Base-by-base conservation (phyloP, 2,329 filamentous ascomycete genomes). In the Bipolaris zeicola region DNA sequence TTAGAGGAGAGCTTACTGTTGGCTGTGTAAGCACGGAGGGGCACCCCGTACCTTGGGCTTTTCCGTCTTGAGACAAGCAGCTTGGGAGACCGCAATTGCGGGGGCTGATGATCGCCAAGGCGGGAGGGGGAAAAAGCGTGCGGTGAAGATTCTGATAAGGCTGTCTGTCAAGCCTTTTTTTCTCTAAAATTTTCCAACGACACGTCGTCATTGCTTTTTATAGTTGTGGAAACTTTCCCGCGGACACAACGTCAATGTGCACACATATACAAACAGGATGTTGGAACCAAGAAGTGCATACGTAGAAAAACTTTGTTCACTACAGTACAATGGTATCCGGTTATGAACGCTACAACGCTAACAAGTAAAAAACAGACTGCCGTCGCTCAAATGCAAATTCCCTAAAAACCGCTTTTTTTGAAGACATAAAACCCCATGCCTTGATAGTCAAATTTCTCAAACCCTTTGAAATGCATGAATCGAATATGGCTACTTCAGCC, bases 401-500 rank as follows among this genome's bases (percentile, higher is more conserved):
- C 54, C 52, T 55, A 22, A 56, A 58, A 57, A 41, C 39, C 46
- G 55, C 53, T 59, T 52, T 62, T 58, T 51, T 39, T 36, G 18
- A 43, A 36, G 47, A 46, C 53, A 61, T 50, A 37, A 13, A 13
- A 20, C 20, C 11, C 46, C 46, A 55, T 58, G 45, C 45, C 46
- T 38, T 42, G 31, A 36, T 42, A 58, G 11, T 59, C 31, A 63
- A 61, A 64, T 57, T 55, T 18, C 45, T 46, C 58, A 54, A 50
- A 61, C 64, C 56, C 54, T n/a, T 46, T 44, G 56, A 52, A 50
- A 60, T 64, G 60, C 61, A 63, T 63, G 66, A 60, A 57, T 49
- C 49, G 42, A 55, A 57, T 62, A 44, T 67, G 64, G 66, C 64
- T 55, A 60, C 60, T 49, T 64, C 52, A 66, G 69, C 70, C 71